Conservation (phyloP, 257 asterid species). For the Verbascum thapsus region DNA sequence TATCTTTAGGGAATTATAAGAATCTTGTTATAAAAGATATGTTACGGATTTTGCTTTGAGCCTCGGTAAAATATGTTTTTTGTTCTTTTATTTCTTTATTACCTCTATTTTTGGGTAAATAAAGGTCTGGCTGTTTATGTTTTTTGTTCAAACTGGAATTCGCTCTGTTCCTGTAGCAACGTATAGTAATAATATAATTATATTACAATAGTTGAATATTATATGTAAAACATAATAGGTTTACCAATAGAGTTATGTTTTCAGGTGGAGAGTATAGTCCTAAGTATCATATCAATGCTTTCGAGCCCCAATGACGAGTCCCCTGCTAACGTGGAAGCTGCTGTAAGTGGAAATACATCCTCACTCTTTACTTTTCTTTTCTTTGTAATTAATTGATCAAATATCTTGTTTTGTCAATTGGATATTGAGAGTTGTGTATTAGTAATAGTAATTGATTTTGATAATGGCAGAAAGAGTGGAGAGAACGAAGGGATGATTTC, state of each 20-base stretch:
- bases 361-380: not conserved
- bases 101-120: too few relatives aligned
- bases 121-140: too few relatives aligned
- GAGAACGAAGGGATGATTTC: constrained; percentile 88
- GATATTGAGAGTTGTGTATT: too few relatives aligned
- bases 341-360: constrained; percentile 62
- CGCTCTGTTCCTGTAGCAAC: too few relatives aligned
- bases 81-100: too few relatives aligned
- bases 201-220: not conserved
- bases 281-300: constrained; percentile 98
- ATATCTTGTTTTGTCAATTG: not conserved
- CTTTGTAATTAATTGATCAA: not conserved
- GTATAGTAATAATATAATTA: not conserved
- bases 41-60: too few relatives aligned
- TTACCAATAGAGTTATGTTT: constrained; percentile 32
- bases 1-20: too few relatives aligned
- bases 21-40: too few relatives aligned
- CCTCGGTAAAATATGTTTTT: too few relatives aligned
- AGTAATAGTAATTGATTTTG: not conserved
- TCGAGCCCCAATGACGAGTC: constrained; percentile 98
- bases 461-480: constrained; percentile 89
- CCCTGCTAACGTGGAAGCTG: constrained; percentile 99
- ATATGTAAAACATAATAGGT: constrained; percentile 6
- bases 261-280: constrained; percentile 99
- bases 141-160: too few relatives aligned